Evolutionary conservation across 1,284 basidiomycete genomes (phyloP).

Genomic region (Microbotryum scabiosae): DNA sequence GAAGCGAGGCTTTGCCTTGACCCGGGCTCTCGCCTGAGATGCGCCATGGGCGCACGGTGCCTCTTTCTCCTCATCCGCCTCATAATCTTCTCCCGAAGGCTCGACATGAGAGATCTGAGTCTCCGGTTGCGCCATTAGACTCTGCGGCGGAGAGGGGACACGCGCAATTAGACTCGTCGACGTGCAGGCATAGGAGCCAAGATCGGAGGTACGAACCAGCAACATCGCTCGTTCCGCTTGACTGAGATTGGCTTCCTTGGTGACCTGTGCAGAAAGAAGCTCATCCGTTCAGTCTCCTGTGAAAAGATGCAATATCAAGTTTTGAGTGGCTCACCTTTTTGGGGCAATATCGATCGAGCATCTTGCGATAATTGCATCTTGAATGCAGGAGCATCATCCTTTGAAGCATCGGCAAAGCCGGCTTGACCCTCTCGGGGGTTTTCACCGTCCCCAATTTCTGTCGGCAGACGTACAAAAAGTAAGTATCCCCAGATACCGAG

Average conservation of each 20-base stretch:
- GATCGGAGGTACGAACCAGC: neutral
- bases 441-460: conserved; percentile 40
- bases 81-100: neutral
- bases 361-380: conserved; percentile 59
- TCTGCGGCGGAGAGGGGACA: conserved; percentile 7
- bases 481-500: neutral
- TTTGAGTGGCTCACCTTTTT: conserved; percentile 51
- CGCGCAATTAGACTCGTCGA: neutral
- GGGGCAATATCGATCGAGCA: conserved; percentile 61
- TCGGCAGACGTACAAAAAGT: neutral
- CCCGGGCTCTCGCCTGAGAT: conserved; percentile 47
- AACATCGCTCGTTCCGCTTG: conserved; percentile 2
- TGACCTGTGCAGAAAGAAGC: neutral
- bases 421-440: conserved; percentile 64
- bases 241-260: neutral
- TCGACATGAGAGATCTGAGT: conserved; percentile 9
- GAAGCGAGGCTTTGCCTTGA: conserved; percentile 60
- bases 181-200: neutral
- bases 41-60: conserved; percentile 39
- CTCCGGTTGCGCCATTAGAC: conserved; percentile 11
- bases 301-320: neutral
- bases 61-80: conserved; percentile 34
- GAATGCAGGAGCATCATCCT: conserved; percentile 59
- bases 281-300: neutral
- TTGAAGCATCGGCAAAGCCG: conserved; percentile 51